Evolutionary conservation across 2,329 filamentous ascomycete species (phyloP).

Genomic region (Metarhizium guizhouense): DNA sequence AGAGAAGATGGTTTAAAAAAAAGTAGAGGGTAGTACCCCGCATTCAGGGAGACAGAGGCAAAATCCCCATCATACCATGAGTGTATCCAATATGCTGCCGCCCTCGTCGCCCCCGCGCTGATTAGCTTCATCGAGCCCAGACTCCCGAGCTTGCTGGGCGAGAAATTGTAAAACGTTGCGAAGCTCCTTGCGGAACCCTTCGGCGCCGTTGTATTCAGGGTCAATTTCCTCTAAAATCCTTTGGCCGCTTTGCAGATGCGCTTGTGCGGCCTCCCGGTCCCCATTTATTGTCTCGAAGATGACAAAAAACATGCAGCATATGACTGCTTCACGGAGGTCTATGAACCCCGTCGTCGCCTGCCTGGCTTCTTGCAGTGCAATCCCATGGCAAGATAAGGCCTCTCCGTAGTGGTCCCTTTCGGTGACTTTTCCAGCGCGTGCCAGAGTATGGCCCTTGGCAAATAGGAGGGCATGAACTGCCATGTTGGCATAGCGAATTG

Average conservation of each 20-base stretch:
- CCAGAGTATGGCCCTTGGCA: slow-evolving; percentile 12
- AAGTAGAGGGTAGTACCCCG: neutral
- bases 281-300: slow-evolving; percentile 29
- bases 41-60: neutral
- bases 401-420: slow-evolving; percentile 18
- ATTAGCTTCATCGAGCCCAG: neutral
- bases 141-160: slow-evolving; percentile 10
- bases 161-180: slow-evolving; percentile 13
- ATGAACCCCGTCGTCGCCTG: slow-evolving; percentile 10
- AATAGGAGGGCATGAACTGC: slow-evolving; percentile 26
- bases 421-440: slow-evolving; percentile 4
- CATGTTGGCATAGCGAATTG: slow-evolving; percentile 27
- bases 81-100: slow-evolving; percentile 2
- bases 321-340: slow-evolving; percentile 18
- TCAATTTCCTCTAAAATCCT: slow-evolving; percentile 26
- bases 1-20: neutral
- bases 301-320: slow-evolving; percentile 28
- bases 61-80: neutral
- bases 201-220: neutral
- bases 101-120: neutral
- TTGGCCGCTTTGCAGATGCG: slow-evolving; percentile 27
- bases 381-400: slow-evolving; percentile 24
- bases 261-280: slow-evolving; percentile 23
- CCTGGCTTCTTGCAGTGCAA: slow-evolving; percentile 20
- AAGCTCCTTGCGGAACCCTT: slow-evolving; percentile 10